Base-by-base conservation (phyloP, 805 yeast species). In the Lipomyces lipofer region DNA sequence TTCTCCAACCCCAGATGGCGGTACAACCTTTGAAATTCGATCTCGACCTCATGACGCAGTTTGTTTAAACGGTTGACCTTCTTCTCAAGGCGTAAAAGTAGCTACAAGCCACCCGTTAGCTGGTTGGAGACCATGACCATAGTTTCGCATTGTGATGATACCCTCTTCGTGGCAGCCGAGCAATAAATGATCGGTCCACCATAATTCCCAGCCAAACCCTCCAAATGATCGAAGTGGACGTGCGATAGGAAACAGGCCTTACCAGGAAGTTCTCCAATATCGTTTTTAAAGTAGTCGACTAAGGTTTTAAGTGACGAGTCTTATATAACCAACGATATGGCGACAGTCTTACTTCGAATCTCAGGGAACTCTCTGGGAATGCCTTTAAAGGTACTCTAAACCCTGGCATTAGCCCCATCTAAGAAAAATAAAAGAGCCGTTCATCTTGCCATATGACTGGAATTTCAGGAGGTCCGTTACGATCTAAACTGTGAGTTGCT, bases 141-240 rank as follows among this genome's bases (percentile, higher is more conserved):
- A 36, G 10, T 21, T 17, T n/a, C n/a, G n/a, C n/a, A 57, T 51
- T 38, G 6, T 10, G 7, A 9, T 5, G 45, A 9, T 27, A 55
- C 56, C 19, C 40, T 28, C 35, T 69, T 66, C 0, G 83, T 79
- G 2, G 73, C 68, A 6, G 66, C 63, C 3, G 81, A 72, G 65
- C 85, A 80, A 61, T 78, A 78, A 1, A 81, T 75, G 4, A 58
- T 58, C 6, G 76, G 74, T 1, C 75, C 72, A 42, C 72, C 67
- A 52, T 71, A 69, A n/a, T 66, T 62, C 40, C 71, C 66, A 1
- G 71, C 71, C 12, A 82, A 65, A 0, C 86, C 86, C 0, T 55
- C 64, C 44, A 81, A 63, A 62, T 81, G 86, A 59, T 82, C 86
- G 1, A 75, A 64, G 64, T 82, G 86, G 49, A 74, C 72, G 60